These are phyloP conservation scores for Linum lewisii DNA, from an alignment of 345 rosid genomes.

Conservation along the genomic window DNA sequence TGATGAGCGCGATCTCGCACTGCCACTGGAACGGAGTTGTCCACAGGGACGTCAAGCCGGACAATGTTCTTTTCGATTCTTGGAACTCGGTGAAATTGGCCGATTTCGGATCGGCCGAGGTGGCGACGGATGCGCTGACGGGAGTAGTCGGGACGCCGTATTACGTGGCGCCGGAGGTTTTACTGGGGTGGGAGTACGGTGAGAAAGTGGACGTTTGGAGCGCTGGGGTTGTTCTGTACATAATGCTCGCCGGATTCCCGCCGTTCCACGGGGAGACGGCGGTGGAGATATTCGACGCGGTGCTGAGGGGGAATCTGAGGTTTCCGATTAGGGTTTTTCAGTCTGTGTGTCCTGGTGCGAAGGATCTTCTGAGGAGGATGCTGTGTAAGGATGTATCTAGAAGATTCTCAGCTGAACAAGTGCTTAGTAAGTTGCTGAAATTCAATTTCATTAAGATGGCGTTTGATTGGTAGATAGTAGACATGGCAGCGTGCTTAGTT, in stretches of 20 bases:
- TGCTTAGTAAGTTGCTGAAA: constrained; percentile 37
- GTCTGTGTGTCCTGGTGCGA: constrained; percentile 36
- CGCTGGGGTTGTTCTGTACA: constrained; percentile 24
- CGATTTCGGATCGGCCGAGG: constrained; percentile 6
- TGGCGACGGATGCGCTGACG: neutral
- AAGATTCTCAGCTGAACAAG: constrained; percentile 68
- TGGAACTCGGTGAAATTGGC: neutral
- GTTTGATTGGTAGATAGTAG: too few species aligned
- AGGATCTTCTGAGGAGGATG: constrained; percentile 74
- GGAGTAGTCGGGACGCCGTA: constrained; percentile 26
- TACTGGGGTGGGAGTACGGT: constrained; percentile 20
- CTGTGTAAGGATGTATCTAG: constrained; percentile 62
- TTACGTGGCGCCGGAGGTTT: constrained; percentile 25
- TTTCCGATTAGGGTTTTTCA: constrained; percentile 44
- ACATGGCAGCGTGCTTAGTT: neutral
- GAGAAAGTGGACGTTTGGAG: constrained; percentile 29
- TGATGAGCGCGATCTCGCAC: too few species aligned
- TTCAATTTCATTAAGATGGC: neutral
- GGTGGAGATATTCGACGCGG: constrained; percentile 51
- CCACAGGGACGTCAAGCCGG: constrained; percentile 4
- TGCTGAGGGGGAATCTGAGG: constrained; percentile 59
- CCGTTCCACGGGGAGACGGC: constrained; percentile 35
- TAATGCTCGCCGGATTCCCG: constrained; percentile 22
- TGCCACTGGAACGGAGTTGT: too few species aligned
- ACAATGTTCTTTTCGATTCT: neutral